These are phyloP conservation scores for Pascua guehoae DNA, from an alignment of 1,284 basidiomycete species.

Conservation along the genomic window DNA sequence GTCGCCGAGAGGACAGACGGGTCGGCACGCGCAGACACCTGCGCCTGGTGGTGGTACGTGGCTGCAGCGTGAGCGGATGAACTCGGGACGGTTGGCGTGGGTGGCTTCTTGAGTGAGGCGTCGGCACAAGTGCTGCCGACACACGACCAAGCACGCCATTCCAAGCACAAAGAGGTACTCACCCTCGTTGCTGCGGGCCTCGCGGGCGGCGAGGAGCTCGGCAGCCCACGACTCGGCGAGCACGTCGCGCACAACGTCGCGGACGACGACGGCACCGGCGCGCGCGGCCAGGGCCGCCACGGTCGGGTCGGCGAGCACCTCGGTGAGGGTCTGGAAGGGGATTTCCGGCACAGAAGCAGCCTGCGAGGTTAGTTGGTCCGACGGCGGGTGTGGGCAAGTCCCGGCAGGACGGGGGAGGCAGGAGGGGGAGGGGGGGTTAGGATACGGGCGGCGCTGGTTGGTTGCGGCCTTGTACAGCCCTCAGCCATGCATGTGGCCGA, in stretches of 20 bases:
- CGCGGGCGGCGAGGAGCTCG: conserved; percentile 15
- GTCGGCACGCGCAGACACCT: conserved; percentile 34
- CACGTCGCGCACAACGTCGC: conserved; percentile 40
- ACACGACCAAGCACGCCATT: no score
- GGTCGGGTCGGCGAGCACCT: conserved; percentile 19
- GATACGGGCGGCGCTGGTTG: no score
- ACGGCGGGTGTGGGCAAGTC: no score
- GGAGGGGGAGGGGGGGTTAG: no score
- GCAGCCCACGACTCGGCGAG: conserved; percentile 34
- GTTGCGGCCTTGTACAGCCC: no score
- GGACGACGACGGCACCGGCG: conserved; percentile 33
- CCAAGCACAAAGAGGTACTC: not conserved
- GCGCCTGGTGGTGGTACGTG: conserved; percentile 34
- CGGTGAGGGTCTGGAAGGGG: conserved; percentile 28
- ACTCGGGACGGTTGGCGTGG: not conserved
- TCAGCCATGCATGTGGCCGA: no score
- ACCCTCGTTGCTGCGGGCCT: not conserved
- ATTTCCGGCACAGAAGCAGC: conserved; percentile 23
- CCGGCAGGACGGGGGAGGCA: no score
- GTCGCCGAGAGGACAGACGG: conserved; percentile 35
- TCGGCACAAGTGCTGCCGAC: conserved; percentile 1
- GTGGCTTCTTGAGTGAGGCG: not conserved
- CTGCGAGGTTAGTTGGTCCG: not conserved
- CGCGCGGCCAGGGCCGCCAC: conserved; percentile 8
- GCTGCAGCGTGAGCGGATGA: conserved; percentile 4